Evolutionary conservation across 129 eudicot species (phyloP).

Genomic region (Flaveria linearis): DNA sequence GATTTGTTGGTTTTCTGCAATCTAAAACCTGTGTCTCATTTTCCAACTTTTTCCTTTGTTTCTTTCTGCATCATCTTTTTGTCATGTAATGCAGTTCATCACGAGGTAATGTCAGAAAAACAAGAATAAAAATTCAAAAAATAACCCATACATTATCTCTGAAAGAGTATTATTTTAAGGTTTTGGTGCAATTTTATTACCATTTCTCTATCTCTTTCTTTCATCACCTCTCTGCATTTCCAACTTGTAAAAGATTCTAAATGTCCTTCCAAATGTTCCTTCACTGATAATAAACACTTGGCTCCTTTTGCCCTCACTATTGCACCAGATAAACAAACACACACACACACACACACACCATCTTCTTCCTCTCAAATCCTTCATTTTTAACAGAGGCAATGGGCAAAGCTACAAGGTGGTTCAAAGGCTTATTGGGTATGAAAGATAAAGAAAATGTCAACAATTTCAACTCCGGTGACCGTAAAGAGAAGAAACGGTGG

Average conservation of each 20-base stretch:
- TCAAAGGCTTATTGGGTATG: slow-evolving; percentile 73
- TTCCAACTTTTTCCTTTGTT: slow-evolving; percentile 40
- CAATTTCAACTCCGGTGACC: slow-evolving; percentile 40
- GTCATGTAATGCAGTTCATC: slow-evolving; percentile 72
- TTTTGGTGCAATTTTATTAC: slow-evolving; percentile 35
- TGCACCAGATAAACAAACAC: background rate
- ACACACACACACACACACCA: background rate
- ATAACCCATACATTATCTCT: slow-evolving; percentile 33
- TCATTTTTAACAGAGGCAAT: slow-evolving; percentile 32
- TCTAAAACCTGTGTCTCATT: slow-evolving; percentile 35
- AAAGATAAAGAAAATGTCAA: slow-evolving; percentile 68
- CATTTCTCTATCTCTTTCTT: slow-evolving; percentile 28
- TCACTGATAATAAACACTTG: slow-evolving; percentile 32
- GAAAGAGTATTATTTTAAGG: slow-evolving; percentile 48
- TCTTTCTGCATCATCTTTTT: slow-evolving; percentile 60
- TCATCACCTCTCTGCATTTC: slow-evolving; percentile 50
- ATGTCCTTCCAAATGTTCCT: slow-evolving; percentile 39
- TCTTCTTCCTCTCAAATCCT: slow-evolving; percentile 17
- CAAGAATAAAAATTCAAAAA: slow-evolving; percentile 29
- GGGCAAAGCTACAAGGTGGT: slow-evolving; percentile 92
- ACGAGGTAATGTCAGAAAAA: slow-evolving; percentile 83
- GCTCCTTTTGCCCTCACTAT: slow-evolving; percentile 17
- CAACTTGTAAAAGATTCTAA: slow-evolving; percentile 55
- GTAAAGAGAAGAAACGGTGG: slow-evolving; percentile 69
- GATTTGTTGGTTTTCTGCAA: slow-evolving; percentile 29